These are phyloP conservation scores for Ustulina deusta DNA, from an alignment of 2,329 filamentous ascomycete genomes.

Conservation along the genomic window DNA sequence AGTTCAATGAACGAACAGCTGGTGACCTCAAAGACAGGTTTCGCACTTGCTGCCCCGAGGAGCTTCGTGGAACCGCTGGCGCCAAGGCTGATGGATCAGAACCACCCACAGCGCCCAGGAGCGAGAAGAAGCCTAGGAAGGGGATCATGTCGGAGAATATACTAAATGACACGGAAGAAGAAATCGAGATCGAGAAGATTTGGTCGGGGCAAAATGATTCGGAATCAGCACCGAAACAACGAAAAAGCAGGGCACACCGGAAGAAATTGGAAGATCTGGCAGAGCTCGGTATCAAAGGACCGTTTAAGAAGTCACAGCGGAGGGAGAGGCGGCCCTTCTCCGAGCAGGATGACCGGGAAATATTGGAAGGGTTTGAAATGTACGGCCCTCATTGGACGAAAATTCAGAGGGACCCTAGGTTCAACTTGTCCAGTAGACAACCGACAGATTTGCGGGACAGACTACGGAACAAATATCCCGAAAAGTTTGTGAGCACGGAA, in stretches of 20 bases:
- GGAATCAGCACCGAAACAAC: conserved; percentile 56
- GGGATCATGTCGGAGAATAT: conserved; percentile 68
- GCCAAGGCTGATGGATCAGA: conserved; percentile 50
- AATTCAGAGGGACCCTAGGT: conserved; percentile 70
- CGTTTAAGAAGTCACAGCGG: conserved; percentile 71
- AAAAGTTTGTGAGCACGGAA: conserved; percentile 67
- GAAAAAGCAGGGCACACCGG: conserved; percentile 66
- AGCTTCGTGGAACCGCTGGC: conserved; percentile 61
- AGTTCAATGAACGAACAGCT: conserved; percentile 70
- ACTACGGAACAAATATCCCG: conserved; percentile 72
- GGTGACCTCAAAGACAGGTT: conserved; percentile 75
- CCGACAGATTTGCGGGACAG: conserved; percentile 73
- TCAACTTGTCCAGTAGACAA: conserved; percentile 68
- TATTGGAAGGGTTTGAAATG: conserved; percentile 68
- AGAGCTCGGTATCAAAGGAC: conserved; percentile 70
- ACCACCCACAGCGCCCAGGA: conserved; percentile 39
- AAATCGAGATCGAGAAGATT: conserved; percentile 43
- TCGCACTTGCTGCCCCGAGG: conserved; percentile 72
- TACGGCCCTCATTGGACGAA: conserved; percentile 75
- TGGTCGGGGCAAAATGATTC: conserved; percentile 49
- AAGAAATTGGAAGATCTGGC: conserved; percentile 68
- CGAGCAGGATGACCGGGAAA: conserved; percentile 71
- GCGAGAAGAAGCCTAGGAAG: conserved; percentile 58
- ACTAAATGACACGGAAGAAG: conserved; percentile 61
- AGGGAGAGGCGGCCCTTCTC: conserved; percentile 72